These are phyloP conservation scores for Pestalotiopsis sp. DNA, from an alignment of 2,329 filamentous ascomycete genomes.

Conservation along the genomic window DNA sequence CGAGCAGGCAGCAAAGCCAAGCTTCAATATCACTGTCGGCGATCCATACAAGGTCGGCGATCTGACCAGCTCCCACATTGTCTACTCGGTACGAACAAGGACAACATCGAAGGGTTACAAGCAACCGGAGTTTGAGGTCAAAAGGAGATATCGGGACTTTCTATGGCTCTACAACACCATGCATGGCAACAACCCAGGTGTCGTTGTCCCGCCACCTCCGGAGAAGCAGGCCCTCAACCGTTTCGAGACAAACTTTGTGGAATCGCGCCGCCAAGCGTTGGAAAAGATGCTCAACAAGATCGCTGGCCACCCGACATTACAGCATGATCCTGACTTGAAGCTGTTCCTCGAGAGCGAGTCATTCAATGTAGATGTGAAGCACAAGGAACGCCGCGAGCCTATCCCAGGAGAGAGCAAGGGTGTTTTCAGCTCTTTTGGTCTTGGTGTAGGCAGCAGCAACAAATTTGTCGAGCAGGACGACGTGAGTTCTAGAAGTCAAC, in stretches of 20 bases:
- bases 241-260: constrained; percentile 96
- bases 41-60: constrained; percentile 98
- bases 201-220: constrained; percentile 92
- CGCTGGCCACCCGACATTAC: constrained; percentile 83
- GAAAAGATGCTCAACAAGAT: constrained; percentile 99
- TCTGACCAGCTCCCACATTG: constrained; percentile 94
- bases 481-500: constrained; percentile 49
- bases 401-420: constrained; percentile 89
- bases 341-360: constrained; percentile 95
- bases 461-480: constrained; percentile 99
- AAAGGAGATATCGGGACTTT: constrained; percentile 92
- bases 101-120: constrained; percentile 96
- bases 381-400: constrained; percentile 91
- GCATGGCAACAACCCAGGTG: constrained; percentile 90
- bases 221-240: constrained; percentile 97
- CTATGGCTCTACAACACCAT: constrained; percentile 96
- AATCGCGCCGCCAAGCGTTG: constrained; percentile 84
- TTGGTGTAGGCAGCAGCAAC: constrained; percentile 72
- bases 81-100: constrained; percentile 94
- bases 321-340: constrained; percentile 92
- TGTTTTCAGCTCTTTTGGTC: constrained; percentile 82
- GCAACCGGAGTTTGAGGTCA: constrained; percentile 89
- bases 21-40: constrained; percentile 86
- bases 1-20: constrained; percentile 91
- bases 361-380: constrained; percentile 96